Percentiles rank a stretch among this genome's conserved stretches.
Evolutionary conservation across 2,329 filamentous ascomycete genomes (phyloP).

Genomic region (Cordyceps javanica): DNA sequence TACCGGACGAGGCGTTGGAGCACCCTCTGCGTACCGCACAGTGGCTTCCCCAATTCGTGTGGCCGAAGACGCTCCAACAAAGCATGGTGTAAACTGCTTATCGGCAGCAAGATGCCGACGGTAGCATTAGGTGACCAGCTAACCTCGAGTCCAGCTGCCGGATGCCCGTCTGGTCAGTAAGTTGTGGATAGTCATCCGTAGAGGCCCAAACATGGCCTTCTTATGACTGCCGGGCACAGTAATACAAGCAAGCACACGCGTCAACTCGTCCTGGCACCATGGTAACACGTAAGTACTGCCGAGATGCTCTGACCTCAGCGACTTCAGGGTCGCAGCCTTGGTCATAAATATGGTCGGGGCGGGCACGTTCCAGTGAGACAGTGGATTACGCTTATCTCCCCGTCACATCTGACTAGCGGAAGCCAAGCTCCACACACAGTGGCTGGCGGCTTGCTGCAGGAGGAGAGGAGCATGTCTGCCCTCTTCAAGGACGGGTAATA

Average conservation of each 20-base stretch:
- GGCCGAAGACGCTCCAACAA: not conserved
- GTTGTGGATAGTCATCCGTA: not conserved
- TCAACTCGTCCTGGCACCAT: not conserved
- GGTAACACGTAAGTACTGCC: not conserved
- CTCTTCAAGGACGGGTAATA: not conserved
- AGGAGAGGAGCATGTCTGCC: no score
- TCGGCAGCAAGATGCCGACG: not conserved
- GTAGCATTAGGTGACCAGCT: not conserved
- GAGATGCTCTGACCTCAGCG: not conserved
- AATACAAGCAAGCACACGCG: not conserved
- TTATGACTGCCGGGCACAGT: constrained; percentile 1
- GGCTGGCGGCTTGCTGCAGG: not conserved
- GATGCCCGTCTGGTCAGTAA: not conserved
- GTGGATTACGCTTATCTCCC: constrained; percentile 13
- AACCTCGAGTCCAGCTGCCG: not conserved
- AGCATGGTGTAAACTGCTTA: not conserved
- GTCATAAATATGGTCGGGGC: not conserved
- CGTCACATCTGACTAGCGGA: constrained; percentile 11
- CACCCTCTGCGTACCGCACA: not conserved
- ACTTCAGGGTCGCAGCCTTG: not conserved
- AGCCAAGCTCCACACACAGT: not conserved
- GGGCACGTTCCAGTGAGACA: constrained; percentile 11
- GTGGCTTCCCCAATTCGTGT: not conserved
- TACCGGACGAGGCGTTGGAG: constrained; percentile 5
- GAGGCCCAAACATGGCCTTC: not conserved